Percentiles rank a stretch among this genome's conserved stretches.
phyloP scores from a whole-genome alignment of 345 rosid genomes.

The Lepidium didymum region DNA sequence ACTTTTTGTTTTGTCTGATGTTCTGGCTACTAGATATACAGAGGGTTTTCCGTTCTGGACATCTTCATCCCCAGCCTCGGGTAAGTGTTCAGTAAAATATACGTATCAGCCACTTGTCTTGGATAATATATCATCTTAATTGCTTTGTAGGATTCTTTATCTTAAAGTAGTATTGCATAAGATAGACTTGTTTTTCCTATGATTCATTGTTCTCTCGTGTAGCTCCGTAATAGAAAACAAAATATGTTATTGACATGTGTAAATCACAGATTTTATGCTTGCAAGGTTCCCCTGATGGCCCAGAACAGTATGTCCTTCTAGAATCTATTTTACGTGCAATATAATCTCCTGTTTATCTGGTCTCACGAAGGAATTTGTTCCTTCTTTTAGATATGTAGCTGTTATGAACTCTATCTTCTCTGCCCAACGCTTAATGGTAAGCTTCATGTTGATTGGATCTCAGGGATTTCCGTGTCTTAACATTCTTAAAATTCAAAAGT shows the following conservation, averaged over 20 bases:
- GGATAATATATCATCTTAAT: background rate
- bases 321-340: slow-evolving; percentile 1
- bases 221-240: background rate
- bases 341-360: slow-evolving; percentile 12
- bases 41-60: slow-evolving; percentile 75
- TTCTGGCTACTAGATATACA: slow-evolving; percentile 58
- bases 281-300: slow-evolving; percentile 98
- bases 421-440: slow-evolving; percentile 85
- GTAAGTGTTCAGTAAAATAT: slow-evolving; percentile 38
- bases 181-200: background rate
- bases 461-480: background rate
- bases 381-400: slow-evolving; percentile 72
- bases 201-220: background rate
- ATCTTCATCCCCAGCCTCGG: slow-evolving; percentile 79
- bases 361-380: slow-evolving; percentile 2
- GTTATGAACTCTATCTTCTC: slow-evolving; percentile 96
- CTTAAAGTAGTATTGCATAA: background rate
- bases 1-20: slow-evolving; percentile 38
- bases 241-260: slow-evolving; percentile 7
- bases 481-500: background rate
- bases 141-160: background rate
- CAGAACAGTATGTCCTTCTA: slow-evolving; percentile 71
- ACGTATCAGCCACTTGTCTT: background rate
- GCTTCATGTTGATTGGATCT: slow-evolving; percentile 2
- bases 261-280: slow-evolving; percentile 76